Evolutionary conservation across 2,329 filamentous ascomycete species (phyloP), one percentile per base, ranked within the genome.

Genomic region (Cytospora piceicola): DNA sequence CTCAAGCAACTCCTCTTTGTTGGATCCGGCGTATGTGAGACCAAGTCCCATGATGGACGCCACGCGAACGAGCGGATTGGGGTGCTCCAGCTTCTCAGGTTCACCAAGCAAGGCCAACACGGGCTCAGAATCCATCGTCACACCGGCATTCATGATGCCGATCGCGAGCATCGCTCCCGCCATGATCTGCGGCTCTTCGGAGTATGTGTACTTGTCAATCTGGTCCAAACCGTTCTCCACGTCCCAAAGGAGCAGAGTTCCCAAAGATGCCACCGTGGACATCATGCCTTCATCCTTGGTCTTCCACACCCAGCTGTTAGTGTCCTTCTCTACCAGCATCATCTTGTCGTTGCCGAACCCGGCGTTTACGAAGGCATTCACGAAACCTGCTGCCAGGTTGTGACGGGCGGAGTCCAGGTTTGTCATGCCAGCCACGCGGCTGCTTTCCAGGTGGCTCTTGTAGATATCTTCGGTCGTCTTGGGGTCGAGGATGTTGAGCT

Each of bases 401-500:
- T 99, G 94, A 72, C 93, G 87, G 34, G 94, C 94, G 12, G 95
- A 99, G 76, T 99, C 95, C 56, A 96, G 88, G 75, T 97, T 97
- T 14, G 94, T 97, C 79, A 97, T 87, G 42, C 93, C 94, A 29
- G 93, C 92, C 61, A 96, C 95, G 68, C 96, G 88, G 73, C 90
- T 96, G 80, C 92, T 98, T 80, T 99, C 95, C 6, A 99, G 86
- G 78, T 99, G 95, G 75, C 93, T 97, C 83, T 99, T 99, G 86
- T 99, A 99, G 73, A 99, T 99, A 73, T 99, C 96, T 76, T 99
- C 95, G 0, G 94, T 96, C 53, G 92, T 92, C 82, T 97, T 98
- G 42, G 95, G 95, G 69, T 99, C 95, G 52, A 98, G 83, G 61
- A 99, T 94, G 78, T 99, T 98, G 62, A 99, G 85, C 77, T 99